Evolutionary conservation across 1,284 basidiomycete genomes (phyloP).

Genomic region (Ceratobasidium sp.): DNA sequence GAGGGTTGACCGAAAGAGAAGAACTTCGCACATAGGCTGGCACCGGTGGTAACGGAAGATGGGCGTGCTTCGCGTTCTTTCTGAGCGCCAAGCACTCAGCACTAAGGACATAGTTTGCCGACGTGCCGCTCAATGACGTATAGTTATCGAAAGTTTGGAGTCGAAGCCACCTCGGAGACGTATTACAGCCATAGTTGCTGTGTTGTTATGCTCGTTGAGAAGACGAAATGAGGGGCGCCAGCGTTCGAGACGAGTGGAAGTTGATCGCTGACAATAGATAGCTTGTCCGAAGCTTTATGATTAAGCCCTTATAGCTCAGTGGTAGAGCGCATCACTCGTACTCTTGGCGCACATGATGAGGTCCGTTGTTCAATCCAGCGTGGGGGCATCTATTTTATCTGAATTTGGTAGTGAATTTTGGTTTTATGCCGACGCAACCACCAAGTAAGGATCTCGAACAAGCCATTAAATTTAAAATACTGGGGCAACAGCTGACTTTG

Average conservation of each 20-base stretch:
- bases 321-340: conserved; percentile 45
- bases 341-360: background rate
- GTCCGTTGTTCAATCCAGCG: conserved; percentile 44
- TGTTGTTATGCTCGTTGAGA: background rate
- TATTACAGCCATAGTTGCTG: background rate
- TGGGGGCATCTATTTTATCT: conserved; percentile 33
- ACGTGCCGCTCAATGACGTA: too few species aligned
- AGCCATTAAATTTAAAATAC: too few species aligned
- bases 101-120: background rate
- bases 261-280: too few species aligned
- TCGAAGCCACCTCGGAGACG: background rate
- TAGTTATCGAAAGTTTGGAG: background rate
- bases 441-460: too few species aligned
- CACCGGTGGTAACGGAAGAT: background rate
- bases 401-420: background rate
- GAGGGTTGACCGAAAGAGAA: background rate
- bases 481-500: too few species aligned
- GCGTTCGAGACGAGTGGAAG: too few species aligned
- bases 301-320: conserved; percentile 45
- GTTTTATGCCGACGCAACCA: too few species aligned
- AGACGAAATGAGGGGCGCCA: too few species aligned
- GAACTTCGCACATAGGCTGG: background rate
- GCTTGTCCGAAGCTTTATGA: background rate
- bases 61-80: too few species aligned
- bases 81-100: background rate